Evolutionary conservation across 2,329 filamentous ascomycete genomes (phyloP).

Genomic region (Alternaria ethzedia): DNA sequence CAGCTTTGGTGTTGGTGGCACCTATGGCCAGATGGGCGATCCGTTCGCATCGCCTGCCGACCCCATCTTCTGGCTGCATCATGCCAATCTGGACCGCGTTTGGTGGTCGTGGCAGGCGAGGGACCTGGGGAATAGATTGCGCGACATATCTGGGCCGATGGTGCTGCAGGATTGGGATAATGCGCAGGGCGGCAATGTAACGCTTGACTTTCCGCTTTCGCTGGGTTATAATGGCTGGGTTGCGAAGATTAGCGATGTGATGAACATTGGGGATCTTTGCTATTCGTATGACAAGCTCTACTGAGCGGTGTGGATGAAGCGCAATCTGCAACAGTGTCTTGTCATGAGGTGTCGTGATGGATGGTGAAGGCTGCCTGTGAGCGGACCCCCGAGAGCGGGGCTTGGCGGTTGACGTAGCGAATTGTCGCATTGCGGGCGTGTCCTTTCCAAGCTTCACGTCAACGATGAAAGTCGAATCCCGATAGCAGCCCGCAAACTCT

Average conservation of each 20-base stretch:
- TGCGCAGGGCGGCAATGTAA: not conserved
- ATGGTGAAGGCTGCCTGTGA: not conserved
- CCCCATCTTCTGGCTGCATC: not conserved
- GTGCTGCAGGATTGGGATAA: not conserved
- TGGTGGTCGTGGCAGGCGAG: not conserved
- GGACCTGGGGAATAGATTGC: not conserved
- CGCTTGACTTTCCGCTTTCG: not conserved
- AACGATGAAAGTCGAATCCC: not conserved
- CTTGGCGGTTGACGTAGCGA: constrained; percentile 29
- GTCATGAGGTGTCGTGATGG: not conserved
- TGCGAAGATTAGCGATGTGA: not conserved
- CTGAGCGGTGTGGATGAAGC: not conserved
- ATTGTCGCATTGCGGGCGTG: constrained; percentile 16
- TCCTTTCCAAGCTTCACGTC: constrained; percentile 4
- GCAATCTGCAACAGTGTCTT: rapidly evolving
- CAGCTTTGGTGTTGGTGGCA: not conserved
- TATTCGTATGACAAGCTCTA: not conserved
- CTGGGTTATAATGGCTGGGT: not conserved
- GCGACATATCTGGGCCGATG: not conserved
- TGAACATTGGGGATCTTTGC: not conserved
- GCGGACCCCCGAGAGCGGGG: constrained; percentile 18
- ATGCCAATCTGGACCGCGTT: not conserved
- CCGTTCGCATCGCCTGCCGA: not conserved
- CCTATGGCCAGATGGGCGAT: not conserved
- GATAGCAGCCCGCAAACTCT: not conserved